These are phyloP conservation scores for Brasilioporus rufonigricans DNA, from an alignment of 768 basidiomycete species.

Conservation along the genomic window DNA sequence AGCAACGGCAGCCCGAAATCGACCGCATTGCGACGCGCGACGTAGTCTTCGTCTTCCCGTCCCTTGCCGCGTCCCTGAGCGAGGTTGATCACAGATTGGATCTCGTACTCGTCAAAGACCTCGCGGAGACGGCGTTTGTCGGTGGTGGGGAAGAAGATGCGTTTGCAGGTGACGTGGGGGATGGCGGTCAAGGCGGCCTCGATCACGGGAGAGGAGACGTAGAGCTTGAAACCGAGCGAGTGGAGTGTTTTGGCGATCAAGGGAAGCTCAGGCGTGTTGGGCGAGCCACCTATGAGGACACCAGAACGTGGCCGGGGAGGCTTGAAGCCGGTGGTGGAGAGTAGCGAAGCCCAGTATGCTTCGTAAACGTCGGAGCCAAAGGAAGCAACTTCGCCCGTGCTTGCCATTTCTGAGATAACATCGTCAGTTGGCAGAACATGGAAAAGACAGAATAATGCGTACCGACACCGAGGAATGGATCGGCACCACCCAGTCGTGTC, in stretches of 20 bases:
- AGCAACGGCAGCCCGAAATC: slow-evolving; percentile 93
- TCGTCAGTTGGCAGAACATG: neutral
- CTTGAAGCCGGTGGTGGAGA: slow-evolving; percentile 95
- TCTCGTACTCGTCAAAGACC: slow-evolving; percentile 92
- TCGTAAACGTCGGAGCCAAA: slow-evolving; percentile 94
- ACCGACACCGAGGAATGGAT: slow-evolving; percentile 96
- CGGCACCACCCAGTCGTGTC: slow-evolving; percentile 94
- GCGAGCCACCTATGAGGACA: slow-evolving; percentile 90
- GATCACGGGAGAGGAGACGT: slow-evolving; percentile 76
- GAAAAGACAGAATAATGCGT: slow-evolving; percentile 30
- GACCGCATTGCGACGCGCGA: slow-evolving; percentile 93
- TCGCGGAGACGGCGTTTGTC: slow-evolving; percentile 95
- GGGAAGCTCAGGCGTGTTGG: slow-evolving; percentile 82
- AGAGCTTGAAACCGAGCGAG: slow-evolving; percentile 93
- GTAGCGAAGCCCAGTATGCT: slow-evolving; percentile 94
- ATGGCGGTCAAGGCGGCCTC: slow-evolving; percentile 80
- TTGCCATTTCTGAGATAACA: slow-evolving; percentile 79
- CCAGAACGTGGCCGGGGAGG: slow-evolving; percentile 81
- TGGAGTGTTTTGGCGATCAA: slow-evolving; percentile 76
- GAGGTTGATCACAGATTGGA: slow-evolving; percentile 93
- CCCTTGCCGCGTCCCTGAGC: slow-evolving; percentile 73
- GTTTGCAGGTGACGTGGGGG: slow-evolving; percentile 76
- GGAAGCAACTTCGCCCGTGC: slow-evolving; percentile 95
- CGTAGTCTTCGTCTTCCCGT: slow-evolving; percentile 91
- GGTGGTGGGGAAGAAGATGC: slow-evolving; percentile 93